Percentiles rank a stretch among this genome's conserved stretches.
phyloP scores from a whole-genome alignment of 116 monocot genomes.

The Cymodocea nodosa region DNA sequence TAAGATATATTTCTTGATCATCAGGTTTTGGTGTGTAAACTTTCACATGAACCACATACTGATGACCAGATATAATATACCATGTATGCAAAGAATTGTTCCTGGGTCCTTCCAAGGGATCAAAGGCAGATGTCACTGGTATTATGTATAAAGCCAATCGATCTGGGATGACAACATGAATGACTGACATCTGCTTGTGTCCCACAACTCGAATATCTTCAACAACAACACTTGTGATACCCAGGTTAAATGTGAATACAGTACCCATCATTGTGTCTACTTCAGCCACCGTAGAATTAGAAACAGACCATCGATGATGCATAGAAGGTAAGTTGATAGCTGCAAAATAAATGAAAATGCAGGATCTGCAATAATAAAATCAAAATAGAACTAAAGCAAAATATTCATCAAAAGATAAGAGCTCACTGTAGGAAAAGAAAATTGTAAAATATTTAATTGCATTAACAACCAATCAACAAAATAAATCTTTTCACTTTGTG shows the following conservation, averaged over 20 bases:
- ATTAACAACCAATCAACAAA: too few species aligned
- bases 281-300: constrained; percentile 57
- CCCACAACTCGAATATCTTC: constrained; percentile 85
- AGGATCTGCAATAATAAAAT: not conserved
- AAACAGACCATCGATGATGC: constrained; percentile 62
- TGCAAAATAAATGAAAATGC: constrained; percentile 25
- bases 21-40: constrained; percentile 55
- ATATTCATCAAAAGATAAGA: not conserved
- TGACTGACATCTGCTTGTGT: constrained; percentile 64
- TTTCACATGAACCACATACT: constrained; percentile 54
- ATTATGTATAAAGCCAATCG: constrained; percentile 46
- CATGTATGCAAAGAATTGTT: constrained; percentile 31
- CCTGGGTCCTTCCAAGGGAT: constrained; percentile 21
- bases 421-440: too few species aligned
- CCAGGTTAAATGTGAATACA: constrained; percentile 41
- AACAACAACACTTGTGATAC: constrained; percentile 56
- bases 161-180: constrained; percentile 75
- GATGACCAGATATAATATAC: constrained; percentile 72
- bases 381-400: not conserved
- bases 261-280: constrained; percentile 50
- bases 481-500: too few species aligned
- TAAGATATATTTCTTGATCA: constrained; percentile 55
- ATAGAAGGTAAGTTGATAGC: constrained; percentile 75
- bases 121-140: constrained; percentile 29
- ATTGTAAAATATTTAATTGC: too few species aligned